Conservation (phyloP, 176 grass and related monocot species). For the Hyparrhenia diplandra region DNA sequence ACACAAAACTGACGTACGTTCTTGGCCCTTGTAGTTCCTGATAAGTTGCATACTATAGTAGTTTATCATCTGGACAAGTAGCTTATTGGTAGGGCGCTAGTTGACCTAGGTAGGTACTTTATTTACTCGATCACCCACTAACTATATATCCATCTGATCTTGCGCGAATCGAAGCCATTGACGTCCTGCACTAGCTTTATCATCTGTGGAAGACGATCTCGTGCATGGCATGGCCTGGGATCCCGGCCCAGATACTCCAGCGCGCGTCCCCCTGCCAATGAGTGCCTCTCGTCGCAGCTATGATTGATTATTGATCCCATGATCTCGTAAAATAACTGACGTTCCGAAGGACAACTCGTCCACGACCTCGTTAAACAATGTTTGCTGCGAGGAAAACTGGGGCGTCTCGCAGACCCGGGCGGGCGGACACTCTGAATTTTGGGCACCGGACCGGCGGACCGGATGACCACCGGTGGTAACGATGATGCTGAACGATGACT, state of each 20-base stretch:
- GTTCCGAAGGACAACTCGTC: not conserved
- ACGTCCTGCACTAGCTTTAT: not conserved
- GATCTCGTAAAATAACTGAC: not conserved
- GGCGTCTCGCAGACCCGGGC: not conserved
- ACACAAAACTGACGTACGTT: not conserved
- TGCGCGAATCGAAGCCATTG: constrained; percentile 14
- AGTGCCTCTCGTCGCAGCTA: not conserved
- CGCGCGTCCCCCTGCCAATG: not conserved
- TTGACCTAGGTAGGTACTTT: constrained; percentile 12
- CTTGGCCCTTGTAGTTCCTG: constrained; percentile 14
- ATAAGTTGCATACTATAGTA: not conserved
- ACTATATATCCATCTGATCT: not conserved
- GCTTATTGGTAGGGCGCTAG: not conserved
- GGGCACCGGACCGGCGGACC: not conserved
- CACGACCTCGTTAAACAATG: not conserved
- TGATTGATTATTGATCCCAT: constrained; percentile 25
- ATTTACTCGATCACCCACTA: too few species aligned
- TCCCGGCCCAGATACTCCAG: constrained; percentile 1
- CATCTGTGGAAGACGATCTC: not conserved
- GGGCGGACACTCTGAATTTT: not conserved
- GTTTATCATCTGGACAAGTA: not conserved
- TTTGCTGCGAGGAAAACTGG: not conserved
- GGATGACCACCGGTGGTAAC: too few species aligned
- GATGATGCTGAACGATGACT: not conserved
- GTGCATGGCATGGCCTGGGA: not conserved